Percentiles rank a stretch among this genome's conserved stretches.
Conservation (phyloP, 352 stramenopile genomes). For the Phytophthora ohioensis region DNA sequence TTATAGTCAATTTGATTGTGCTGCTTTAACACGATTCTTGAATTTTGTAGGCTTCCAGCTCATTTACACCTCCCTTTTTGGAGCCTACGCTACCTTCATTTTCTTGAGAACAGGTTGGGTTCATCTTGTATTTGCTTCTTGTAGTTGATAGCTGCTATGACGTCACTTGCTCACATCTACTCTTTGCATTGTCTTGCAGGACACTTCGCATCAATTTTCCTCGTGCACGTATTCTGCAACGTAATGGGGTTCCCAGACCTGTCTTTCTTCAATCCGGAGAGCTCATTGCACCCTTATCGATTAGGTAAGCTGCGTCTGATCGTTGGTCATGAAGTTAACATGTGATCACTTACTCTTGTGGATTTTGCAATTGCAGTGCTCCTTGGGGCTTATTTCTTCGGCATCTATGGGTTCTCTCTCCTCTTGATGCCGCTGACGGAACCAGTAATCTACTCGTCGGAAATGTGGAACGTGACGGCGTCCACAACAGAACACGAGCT, state of each 20-base stretch:
- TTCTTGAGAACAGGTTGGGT: slow-evolving; percentile 89
- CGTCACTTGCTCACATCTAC: neutral
- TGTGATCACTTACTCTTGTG: slow-evolving; percentile 8
- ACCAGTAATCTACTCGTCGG: slow-evolving; percentile 80
- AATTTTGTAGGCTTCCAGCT: slow-evolving; percentile 90
- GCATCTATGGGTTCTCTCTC: slow-evolving; percentile 82
- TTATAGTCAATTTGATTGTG: neutral
- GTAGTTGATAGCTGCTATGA: neutral
- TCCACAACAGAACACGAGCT: slow-evolving; percentile 53
- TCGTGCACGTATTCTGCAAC: slow-evolving; percentile 96
- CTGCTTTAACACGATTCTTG: slow-evolving; percentile 10
- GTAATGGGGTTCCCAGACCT: slow-evolving; percentile 94
- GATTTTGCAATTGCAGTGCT: slow-evolving; percentile 55
- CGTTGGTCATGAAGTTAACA: neutral
- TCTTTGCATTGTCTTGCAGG: slow-evolving; percentile 45
- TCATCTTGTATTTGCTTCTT: neutral
- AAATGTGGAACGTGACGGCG: slow-evolving; percentile 85
- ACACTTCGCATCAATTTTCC: slow-evolving; percentile 89
- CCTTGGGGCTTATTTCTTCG: slow-evolving; percentile 81
- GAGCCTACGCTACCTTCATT: slow-evolving; percentile 94
- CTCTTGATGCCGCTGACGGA: slow-evolving; percentile 82
- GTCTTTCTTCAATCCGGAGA: slow-evolving; percentile 84
- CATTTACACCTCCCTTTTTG: slow-evolving; percentile 96
- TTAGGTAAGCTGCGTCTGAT: slow-evolving; percentile 50
- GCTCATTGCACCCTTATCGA: slow-evolving; percentile 77